Evolutionary conservation across 2,329 filamentous ascomycete species (phyloP).

Genomic region (Aspergillus pseudotamarii): DNA sequence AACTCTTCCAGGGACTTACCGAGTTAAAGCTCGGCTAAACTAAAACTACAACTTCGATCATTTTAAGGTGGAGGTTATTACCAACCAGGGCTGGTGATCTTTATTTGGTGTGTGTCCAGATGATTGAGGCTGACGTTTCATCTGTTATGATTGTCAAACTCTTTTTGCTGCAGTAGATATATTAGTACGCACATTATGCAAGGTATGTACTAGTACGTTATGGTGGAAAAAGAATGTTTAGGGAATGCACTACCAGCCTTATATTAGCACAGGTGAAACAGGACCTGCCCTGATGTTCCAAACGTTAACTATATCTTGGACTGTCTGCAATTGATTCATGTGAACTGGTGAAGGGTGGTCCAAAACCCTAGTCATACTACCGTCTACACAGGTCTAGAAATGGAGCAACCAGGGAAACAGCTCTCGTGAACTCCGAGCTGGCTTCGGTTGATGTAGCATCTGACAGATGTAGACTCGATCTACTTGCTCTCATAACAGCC

Average conservation of each 20-base stretch:
- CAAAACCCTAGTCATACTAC: too few relatives aligned
- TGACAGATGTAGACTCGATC: too few relatives aligned
- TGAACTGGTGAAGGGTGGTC: too few relatives aligned
- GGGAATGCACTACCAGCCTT: background rate
- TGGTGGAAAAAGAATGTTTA: background rate
- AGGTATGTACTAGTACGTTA: background rate
- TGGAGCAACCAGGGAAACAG: too few relatives aligned
- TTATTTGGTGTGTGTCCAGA: background rate
- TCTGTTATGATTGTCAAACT: background rate
- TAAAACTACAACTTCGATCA: background rate
- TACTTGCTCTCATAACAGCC: too few relatives aligned
- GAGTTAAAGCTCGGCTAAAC: slow-evolving; percentile 1
- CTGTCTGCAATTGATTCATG: too few relatives aligned
- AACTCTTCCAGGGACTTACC: slow-evolving; percentile 1
- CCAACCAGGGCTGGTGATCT: background rate
- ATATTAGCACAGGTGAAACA: background rate
- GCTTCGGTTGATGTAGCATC: too few relatives aligned
- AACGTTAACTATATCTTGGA: background rate
- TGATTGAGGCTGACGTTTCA: background rate
- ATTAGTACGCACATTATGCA: background rate
- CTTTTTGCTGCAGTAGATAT: background rate
- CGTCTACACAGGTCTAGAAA: too few relatives aligned
- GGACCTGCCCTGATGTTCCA: background rate
- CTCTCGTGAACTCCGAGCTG: too few relatives aligned
- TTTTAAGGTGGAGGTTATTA: background rate